Conservation (phyloP, 2,329 filamentous ascomycete species). For the Aspergillus novoparasiticus region DNA sequence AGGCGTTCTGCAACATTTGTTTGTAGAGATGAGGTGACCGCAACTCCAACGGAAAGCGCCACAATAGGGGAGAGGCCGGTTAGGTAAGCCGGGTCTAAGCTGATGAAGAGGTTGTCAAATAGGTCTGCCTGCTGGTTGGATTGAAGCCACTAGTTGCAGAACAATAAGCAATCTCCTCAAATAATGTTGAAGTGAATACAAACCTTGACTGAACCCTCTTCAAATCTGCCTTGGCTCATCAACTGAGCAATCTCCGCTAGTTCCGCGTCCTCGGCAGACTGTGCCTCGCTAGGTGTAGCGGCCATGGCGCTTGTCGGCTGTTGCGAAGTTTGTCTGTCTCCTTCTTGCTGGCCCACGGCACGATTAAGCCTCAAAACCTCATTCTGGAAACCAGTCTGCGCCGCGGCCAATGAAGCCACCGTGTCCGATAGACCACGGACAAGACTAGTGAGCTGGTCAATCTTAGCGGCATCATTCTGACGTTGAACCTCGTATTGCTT, state of each 20-base stretch:
- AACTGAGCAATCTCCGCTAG: slow-evolving; percentile 44
- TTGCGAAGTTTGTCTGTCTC: slow-evolving; percentile 19
- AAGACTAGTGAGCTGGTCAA: slow-evolving; percentile 61
- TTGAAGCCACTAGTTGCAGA: slow-evolving; percentile 57
- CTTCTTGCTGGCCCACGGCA: slow-evolving; percentile 29
- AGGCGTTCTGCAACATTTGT: slow-evolving; percentile 58
- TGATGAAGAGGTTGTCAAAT: slow-evolving; percentile 65
- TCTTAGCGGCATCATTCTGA: slow-evolving; percentile 58
- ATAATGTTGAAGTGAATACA: slow-evolving; percentile 15
- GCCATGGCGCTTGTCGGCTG: slow-evolving; percentile 22
- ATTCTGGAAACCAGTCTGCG: slow-evolving; percentile 45
- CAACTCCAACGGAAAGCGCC: slow-evolving; percentile 62
- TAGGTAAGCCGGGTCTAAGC: slow-evolving; percentile 59
- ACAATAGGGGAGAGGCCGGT: slow-evolving; percentile 59
- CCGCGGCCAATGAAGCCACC: slow-evolving; percentile 46
- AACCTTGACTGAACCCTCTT: slow-evolving; percentile 51
- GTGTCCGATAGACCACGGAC: slow-evolving; percentile 58
- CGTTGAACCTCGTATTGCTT: slow-evolving; percentile 55
- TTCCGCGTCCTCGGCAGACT: slow-evolving; percentile 43
- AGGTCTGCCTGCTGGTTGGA: slow-evolving; percentile 60
- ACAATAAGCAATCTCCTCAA: not conserved
- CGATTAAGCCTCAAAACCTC: slow-evolving; percentile 43
- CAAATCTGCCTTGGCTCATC: slow-evolving; percentile 43
- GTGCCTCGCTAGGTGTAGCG: slow-evolving; percentile 16
- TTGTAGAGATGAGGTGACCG: slow-evolving; percentile 60